Conservation (phyloP, 345 rosid species). For the Gossypium bickii region DNA sequence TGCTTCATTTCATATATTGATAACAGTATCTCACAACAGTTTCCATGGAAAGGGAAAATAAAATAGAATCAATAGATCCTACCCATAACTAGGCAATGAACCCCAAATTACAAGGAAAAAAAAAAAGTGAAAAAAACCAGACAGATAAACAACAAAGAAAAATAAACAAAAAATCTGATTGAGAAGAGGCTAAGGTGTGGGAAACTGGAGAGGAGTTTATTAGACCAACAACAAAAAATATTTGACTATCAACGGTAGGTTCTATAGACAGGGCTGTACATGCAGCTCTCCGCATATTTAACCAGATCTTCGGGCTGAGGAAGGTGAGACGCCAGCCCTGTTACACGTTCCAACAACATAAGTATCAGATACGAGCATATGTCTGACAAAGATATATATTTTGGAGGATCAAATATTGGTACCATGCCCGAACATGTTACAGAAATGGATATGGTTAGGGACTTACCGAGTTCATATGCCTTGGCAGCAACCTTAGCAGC, state of each 20-base stretch:
- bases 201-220: neutral
- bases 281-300: conserved; percentile 87
- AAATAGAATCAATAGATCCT: neutral
- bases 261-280: conserved; percentile 85
- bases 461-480: conserved; percentile 89
- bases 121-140: no score
- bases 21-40: neutral
- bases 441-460: neutral
- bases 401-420: no score
- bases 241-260: conserved; percentile 46
- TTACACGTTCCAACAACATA: neutral
- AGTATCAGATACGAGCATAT: neutral
- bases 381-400: neutral
- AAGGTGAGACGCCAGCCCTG: conserved; percentile 84
- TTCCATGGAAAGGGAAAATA: neutral
- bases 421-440: no score
- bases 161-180: no score
- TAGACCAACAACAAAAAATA: neutral
- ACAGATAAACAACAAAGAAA: neutral
- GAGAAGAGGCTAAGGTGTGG: neutral
- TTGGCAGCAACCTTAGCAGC: conserved; percentile 90
- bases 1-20: neutral
- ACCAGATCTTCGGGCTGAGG: conserved; percentile 85
- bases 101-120: neutral
- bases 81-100: neutral